phyloP scores from a whole-genome alignment of 1,284 basidiomycete species.

The Kwoniella shivajii region DNA sequence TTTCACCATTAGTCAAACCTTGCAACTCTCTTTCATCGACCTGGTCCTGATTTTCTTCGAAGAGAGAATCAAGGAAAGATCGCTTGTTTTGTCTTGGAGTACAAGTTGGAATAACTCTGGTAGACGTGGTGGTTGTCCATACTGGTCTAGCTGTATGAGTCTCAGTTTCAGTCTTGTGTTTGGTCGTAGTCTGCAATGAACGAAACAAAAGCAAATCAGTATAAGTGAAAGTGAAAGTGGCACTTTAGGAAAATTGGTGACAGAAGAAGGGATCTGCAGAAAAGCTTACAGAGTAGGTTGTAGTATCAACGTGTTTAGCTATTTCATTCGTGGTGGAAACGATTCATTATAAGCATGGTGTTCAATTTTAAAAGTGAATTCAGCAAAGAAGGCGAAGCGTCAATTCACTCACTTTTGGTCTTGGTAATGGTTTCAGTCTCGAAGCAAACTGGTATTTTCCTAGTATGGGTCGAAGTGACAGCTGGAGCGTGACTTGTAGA shows the following conservation, averaged over 20 bases:
- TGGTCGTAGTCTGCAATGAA: conserved; percentile 2
- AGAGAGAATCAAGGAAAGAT: conserved; percentile 6
- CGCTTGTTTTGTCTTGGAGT: neutral
- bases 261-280: too few species aligned
- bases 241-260: neutral
- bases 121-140: conserved; percentile 1
- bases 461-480: conserved; percentile 2
- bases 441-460: conserved; percentile 7
- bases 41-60: too few species aligned
- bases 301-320: conserved; percentile 8
- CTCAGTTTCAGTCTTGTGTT: conserved; percentile 7
- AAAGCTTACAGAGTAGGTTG: conserved; percentile 1
- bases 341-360: too few species aligned
- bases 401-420: conserved; percentile 12
- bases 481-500: conserved; percentile 4
- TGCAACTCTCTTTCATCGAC: conserved; percentile 8
- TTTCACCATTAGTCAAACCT: conserved; percentile 12
- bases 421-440: conserved; percentile 8
- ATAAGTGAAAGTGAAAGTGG: neutral
- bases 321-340: too few species aligned
- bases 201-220: neutral
- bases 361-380: too few species aligned
- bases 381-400: neutral
- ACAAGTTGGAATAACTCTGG: conserved; percentile 7
- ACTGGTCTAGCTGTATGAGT: neutral